Percentiles rank a stretch among this genome's conserved stretches.
Conservation (phyloP, 208 protist genomes). For the Acanthamoeba rhysodes region DNA sequence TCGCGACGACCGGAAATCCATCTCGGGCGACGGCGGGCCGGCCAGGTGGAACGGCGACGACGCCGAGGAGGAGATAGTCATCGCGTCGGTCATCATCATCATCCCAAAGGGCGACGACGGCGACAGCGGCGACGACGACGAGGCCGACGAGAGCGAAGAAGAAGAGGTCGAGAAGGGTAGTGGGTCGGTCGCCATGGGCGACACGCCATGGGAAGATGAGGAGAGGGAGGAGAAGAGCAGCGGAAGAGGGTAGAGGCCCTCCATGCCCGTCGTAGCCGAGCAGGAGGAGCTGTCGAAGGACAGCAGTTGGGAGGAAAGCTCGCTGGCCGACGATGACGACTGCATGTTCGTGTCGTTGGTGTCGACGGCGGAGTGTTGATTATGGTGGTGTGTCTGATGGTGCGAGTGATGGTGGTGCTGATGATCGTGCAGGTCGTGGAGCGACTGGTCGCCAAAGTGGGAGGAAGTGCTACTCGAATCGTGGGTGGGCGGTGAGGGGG, state of each 20-base stretch:
- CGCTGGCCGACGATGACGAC: background rate
- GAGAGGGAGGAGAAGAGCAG: background rate
- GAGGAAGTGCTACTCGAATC: background rate
- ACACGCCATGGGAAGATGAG: background rate
- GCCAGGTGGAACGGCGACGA: background rate
- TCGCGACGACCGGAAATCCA: background rate
- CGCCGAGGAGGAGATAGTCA: background rate
- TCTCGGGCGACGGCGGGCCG: background rate
- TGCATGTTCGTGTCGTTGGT: background rate
- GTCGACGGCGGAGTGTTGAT: background rate
- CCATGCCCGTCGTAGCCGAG: background rate
- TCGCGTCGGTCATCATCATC: slow-evolving; percentile 41
- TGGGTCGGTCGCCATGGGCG: slow-evolving; percentile 30
- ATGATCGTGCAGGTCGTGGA: background rate
- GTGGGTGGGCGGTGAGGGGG: background rate
- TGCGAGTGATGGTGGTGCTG: background rate
- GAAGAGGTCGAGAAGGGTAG: background rate
- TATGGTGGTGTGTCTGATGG: background rate
- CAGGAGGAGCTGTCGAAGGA: background rate
- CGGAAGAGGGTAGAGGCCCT: background rate
- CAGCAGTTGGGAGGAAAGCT: background rate
- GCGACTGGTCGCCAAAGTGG: background rate
- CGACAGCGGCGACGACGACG: background rate
- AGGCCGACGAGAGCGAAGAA: background rate
- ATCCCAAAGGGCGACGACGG: background rate